phyloP scores from a whole-genome alignment of 352 stramenopile species.

The Plasmopara muralis region DNA sequence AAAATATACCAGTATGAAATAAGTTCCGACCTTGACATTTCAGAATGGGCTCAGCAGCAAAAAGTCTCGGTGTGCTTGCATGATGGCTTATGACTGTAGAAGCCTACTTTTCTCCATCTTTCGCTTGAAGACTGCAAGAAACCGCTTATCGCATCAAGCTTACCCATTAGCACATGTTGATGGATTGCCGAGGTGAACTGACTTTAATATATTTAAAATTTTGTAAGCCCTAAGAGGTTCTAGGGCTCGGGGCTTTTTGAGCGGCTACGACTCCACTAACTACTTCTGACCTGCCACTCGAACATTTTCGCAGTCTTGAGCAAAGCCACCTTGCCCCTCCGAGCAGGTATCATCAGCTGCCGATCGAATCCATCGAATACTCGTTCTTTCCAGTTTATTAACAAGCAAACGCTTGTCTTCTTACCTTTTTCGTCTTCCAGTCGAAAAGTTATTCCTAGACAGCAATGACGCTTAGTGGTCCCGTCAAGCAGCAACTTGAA shows the following conservation, averaged over 20 bases:
- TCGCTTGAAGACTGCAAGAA: not conserved
- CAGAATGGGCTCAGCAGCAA: not conserved
- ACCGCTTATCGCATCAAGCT: not conserved
- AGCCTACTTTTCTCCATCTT: not conserved
- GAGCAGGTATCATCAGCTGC: conserved; percentile 24
- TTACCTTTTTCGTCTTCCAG: conserved; percentile 7
- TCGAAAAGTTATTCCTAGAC: conserved; percentile 15
- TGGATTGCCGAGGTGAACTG: conserved; percentile 4
- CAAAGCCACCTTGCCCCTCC: conserved; percentile 2
- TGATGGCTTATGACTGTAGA: not conserved
- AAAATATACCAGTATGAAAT: too few relatives aligned
- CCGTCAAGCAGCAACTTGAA: conserved; percentile 47
- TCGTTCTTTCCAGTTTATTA: conserved; percentile 12
- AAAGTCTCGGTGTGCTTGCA: not conserved
- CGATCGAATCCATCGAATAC: conserved; percentile 22
- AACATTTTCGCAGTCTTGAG: conserved; percentile 18
- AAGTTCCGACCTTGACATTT: not conserved
- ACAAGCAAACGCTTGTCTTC: conserved; percentile 22
- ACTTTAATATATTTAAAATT: conserved; percentile 5
- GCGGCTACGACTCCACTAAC: conserved; percentile 11
- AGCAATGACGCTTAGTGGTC: conserved; percentile 40
- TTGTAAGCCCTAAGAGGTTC: conserved; percentile 6
- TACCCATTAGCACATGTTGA: conserved; percentile 4
- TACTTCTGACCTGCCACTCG: conserved; percentile 14
- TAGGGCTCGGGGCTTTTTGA: conserved; percentile 2